Conservation (phyloP, 2,329 filamentous ascomycete genomes). For the Aureobasidium uvarum region DNA sequence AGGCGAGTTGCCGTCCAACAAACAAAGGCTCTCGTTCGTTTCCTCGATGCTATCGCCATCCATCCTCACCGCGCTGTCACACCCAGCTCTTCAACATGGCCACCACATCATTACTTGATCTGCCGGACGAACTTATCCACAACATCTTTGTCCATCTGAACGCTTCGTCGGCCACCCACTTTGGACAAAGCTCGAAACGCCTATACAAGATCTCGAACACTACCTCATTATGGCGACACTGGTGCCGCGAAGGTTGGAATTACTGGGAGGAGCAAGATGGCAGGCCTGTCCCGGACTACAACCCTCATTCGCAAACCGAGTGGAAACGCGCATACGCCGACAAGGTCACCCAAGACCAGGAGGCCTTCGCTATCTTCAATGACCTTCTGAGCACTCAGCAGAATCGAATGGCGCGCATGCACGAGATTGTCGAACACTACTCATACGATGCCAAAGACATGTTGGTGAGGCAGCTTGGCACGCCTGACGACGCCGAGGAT, state of each 20-base stretch:
- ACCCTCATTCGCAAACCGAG: slow-evolving; percentile 37
- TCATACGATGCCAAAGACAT: slow-evolving; percentile 90
- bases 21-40: not conserved
- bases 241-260: slow-evolving; percentile 67
- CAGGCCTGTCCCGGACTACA: slow-evolving; percentile 50
- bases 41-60: not conserved
- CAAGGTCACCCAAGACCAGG: slow-evolving; percentile 38
- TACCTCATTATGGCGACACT: slow-evolving; percentile 73
- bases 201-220: slow-evolving; percentile 66
- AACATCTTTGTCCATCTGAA: slow-evolving; percentile 67
- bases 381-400: slow-evolving; percentile 69
- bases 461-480: slow-evolving; percentile 64
- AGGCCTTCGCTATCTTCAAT: slow-evolving; percentile 53
- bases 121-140: slow-evolving; percentile 84
- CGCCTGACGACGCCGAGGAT: slow-evolving; percentile 63
- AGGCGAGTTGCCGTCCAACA: not conserved
- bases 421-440: slow-evolving; percentile 62
- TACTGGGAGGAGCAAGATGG: slow-evolving; percentile 76
- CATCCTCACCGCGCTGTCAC: not conserved
- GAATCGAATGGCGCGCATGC: slow-evolving; percentile 66
- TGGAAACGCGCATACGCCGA: slow-evolving; percentile 63
- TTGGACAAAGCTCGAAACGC: slow-evolving; percentile 59
- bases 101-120: slow-evolving; percentile 30
- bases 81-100: slow-evolving; percentile 8
- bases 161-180: slow-evolving; percentile 50